Evolutionary conservation across 805 yeast species (phyloP).

Genomic region (Candida tammaniensis): DNA sequence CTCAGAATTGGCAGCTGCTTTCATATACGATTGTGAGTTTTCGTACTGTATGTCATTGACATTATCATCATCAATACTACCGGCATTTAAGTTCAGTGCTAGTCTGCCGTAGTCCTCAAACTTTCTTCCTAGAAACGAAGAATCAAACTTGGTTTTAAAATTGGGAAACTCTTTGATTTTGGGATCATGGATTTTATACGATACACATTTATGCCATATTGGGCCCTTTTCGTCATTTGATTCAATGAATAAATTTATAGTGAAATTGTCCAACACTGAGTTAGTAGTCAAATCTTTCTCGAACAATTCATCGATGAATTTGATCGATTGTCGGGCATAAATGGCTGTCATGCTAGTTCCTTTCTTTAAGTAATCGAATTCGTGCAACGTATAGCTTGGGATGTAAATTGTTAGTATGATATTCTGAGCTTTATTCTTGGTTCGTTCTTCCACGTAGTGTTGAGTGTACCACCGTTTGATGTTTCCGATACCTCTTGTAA

Average conservation of each 20-base stretch:
- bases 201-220: slow-evolving; percentile 46
- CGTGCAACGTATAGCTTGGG: slow-evolving; percentile 57
- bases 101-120: slow-evolving; percentile 6
- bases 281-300: slow-evolving; percentile 15
- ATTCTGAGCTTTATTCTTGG: slow-evolving; percentile 18
- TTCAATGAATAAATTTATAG: slow-evolving; percentile 23
- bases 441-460: slow-evolving; percentile 21
- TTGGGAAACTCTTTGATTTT: slow-evolving; percentile 50
- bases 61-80: background rate
- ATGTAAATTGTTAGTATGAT: slow-evolving; percentile 41
- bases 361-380: slow-evolving; percentile 55
- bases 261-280: slow-evolving; percentile 8
- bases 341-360: slow-evolving; percentile 54
- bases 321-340: slow-evolving; percentile 64
- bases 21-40: slow-evolving; percentile 22
- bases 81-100: no score
- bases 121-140: slow-evolving; percentile 19
- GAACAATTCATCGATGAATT: slow-evolving; percentile 51
- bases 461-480: slow-evolving; percentile 59
- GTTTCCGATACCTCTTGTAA: slow-evolving; percentile 67
- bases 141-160: slow-evolving; percentile 33
- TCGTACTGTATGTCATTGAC: slow-evolving; percentile 28
- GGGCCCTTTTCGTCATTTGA: slow-evolving; percentile 47
- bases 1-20: slow-evolving; percentile 24
- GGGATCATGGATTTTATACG: slow-evolving; percentile 47